Evolutionary conservation across 2,329 filamentous ascomycete genomes (phyloP), one percentile per base, ranked within the genome.

Genomic region (Aureobasidium lini): DNA sequence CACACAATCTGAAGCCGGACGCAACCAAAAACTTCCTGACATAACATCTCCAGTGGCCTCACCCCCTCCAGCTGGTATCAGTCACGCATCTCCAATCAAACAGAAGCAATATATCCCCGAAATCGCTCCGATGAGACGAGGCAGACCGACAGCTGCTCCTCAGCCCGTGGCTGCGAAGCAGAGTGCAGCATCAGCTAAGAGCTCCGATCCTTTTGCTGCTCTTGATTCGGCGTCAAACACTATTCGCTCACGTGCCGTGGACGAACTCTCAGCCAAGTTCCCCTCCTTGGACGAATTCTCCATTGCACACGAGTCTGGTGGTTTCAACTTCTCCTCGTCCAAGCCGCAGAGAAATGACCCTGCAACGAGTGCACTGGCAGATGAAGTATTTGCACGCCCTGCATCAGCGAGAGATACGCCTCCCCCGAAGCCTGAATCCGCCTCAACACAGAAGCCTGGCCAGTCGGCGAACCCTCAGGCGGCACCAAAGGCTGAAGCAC

Each of bases 201-300:
- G 86, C 43, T 49, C 47, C 11, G 94, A 99, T 71, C 94, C 94
- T 0, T 99, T 97, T 71, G 90, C 90, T 16, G 90, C 90, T 0
- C 80, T 99, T 29, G 94, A 99, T 70, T 82, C 87, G 2, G 85
- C 82, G 60, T 76, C 80, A 36, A 72, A 63, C 65, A 77, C 64
- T 67, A 72, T 76, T 4, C 68, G 77, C 59, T 72, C 76, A 28
- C 76, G 76, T 7, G 80, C 82, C 23, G 78, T 79, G 2, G 94
- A 97, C 65, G 93, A 97, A 68, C 77, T 96, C 29, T 90, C 93
- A 0, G 81, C 84, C 31, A 84, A 88, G 56, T 99, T 96, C 66
- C 94, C 94, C 0, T 92, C 90, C 6, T 79, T 99, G 28, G 92
- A 97, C 67, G 90, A 97, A 66, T 99, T 99, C 69, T 87, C 93